phyloP scores from a whole-genome alignment of 192 early-diverging fungal species.

The Linnemannia schmuckeri region DNA sequence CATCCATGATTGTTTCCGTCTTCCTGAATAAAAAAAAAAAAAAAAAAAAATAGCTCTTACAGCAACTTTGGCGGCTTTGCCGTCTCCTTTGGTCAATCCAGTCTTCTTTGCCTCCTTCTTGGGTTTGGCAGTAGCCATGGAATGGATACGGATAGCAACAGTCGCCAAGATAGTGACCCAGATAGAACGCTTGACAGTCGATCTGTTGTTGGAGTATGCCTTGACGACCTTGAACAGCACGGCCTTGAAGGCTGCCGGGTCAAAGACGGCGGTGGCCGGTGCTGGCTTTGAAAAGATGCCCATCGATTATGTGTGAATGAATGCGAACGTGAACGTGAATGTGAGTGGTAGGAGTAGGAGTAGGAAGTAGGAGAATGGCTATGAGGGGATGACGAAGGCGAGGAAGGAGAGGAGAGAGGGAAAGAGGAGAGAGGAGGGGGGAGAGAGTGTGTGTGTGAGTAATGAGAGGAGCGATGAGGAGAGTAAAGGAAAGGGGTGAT shows the following conservation, averaged over 20 bases:
- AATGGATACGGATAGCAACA: constrained; percentile 52
- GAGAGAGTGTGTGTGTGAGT: not conserved
- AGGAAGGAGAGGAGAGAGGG: not conserved
- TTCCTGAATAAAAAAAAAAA: not conserved
- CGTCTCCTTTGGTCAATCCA: constrained; percentile 41
- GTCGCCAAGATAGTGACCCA: constrained; percentile 53
- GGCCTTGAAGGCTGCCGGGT: constrained; percentile 49
- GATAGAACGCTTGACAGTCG: constrained; percentile 55
- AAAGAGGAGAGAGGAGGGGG: not conserved
- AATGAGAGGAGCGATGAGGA: constrained; percentile 6
- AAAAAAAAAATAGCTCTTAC: constrained; percentile 15
- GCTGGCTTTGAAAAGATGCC: constrained; percentile 56
- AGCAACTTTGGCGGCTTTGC: constrained; percentile 50
- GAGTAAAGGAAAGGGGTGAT: not conserved
- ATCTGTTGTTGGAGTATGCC: constrained; percentile 55
- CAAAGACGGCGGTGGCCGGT: constrained; percentile 33
- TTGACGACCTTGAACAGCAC: constrained; percentile 47
- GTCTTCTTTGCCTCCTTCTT: constrained; percentile 43
- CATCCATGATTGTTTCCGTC: not conserved
- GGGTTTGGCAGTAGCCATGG: constrained; percentile 39
- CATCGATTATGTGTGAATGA: constrained; percentile 14
- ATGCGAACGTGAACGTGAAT: not conserved
- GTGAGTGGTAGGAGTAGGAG: not conserved
- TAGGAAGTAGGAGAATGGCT: not conserved
- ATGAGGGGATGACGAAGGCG: not conserved